Evolutionary conservation across 2,329 filamentous ascomycete genomes (phyloP).

Genomic region (Mollisia scopiformis): DNA sequence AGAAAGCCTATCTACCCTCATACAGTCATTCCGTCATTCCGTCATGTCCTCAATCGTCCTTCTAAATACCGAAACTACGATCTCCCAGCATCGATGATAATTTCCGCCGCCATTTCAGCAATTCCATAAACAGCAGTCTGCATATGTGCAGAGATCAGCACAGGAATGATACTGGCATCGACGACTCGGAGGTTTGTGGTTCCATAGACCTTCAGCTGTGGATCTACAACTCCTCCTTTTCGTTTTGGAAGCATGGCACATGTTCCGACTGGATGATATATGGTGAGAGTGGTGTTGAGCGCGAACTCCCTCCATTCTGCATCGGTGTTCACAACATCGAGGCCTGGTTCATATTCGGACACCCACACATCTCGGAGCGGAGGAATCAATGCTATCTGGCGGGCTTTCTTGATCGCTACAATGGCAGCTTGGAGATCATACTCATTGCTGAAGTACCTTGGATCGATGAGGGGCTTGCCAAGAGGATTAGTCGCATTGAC

Average conservation of each 20-base stretch:
- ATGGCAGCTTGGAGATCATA: slow-evolving; percentile 48
- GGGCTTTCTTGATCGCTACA: slow-evolving; percentile 21
- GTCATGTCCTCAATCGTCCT: not conserved
- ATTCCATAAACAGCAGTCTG: slow-evolving; percentile 26
- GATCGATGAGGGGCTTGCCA: slow-evolving; percentile 51
- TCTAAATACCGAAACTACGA: not conserved
- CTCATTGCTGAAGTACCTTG: slow-evolving; percentile 54
- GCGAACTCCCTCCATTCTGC: slow-evolving; percentile 20
- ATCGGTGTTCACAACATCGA: slow-evolving; percentile 19
- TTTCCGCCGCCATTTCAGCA: slow-evolving; percentile 28
- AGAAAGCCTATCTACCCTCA: too few species aligned
- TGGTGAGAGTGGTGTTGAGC: slow-evolving; percentile 14
- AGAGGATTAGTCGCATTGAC: slow-evolving; percentile 46
- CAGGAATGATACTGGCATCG: slow-evolving; percentile 30
- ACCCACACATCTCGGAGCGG: slow-evolving; percentile 23
- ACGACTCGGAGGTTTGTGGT: slow-evolving; percentile 23
- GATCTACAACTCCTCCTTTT: slow-evolving; percentile 27
- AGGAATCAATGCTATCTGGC: slow-evolving; percentile 21
- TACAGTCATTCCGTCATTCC: not conserved
- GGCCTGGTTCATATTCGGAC: slow-evolving; percentile 28
- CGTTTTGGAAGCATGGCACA: slow-evolving; percentile 27
- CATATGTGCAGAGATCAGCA: slow-evolving; percentile 23
- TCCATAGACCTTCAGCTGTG: slow-evolving; percentile 25
- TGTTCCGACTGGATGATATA: slow-evolving; percentile 25
- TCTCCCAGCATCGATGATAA: slow-evolving; percentile 13